Conservation (phyloP, 1,139 yeast genomes). For the Citeromyces hawaiiensis region DNA sequence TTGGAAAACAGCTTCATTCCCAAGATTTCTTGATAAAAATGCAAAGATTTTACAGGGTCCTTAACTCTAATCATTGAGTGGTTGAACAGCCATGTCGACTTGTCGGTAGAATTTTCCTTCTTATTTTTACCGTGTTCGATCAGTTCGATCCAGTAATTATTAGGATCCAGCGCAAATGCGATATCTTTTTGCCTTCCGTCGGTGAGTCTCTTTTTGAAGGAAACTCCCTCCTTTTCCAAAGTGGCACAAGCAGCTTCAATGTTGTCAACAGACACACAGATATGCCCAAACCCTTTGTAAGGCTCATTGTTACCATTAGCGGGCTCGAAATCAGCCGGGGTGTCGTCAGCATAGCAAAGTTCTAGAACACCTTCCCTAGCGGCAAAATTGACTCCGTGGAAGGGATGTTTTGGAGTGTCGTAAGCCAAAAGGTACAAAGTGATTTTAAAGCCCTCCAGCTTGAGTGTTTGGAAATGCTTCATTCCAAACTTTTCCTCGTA, state of each 20-base stretch:
- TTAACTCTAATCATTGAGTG: slow-evolving; percentile 90
- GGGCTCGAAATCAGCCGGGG: slow-evolving; percentile 34
- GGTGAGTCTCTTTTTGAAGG: slow-evolving; percentile 65
- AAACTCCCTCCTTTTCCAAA: slow-evolving; percentile 47
- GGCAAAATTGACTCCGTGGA: slow-evolving; percentile 35
- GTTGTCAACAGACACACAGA: slow-evolving; percentile 78
- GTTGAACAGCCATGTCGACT: slow-evolving; percentile 50
- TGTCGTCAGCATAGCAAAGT: slow-evolving; percentile 66
- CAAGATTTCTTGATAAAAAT: slow-evolving; percentile 62
- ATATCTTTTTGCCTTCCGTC: slow-evolving; percentile 91
- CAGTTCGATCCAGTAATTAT: slow-evolving; percentile 93
- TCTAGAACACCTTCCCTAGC: slow-evolving; percentile 72
- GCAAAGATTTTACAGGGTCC: slow-evolving; percentile 65
- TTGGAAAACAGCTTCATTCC: slow-evolving; percentile 66
- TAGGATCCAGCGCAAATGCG: slow-evolving; percentile 92
- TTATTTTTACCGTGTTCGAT: slow-evolving; percentile 44
- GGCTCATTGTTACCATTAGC: slow-evolving; percentile 81
- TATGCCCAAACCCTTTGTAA: slow-evolving; percentile 87
- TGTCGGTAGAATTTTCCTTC: slow-evolving; percentile 22
- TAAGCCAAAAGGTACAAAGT: slow-evolving; percentile 59
- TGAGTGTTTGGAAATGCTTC: slow-evolving; percentile 38
- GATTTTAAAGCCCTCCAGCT: slow-evolving; percentile 42
- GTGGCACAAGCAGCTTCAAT: slow-evolving; percentile 46
- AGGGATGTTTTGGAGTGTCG: slow-evolving; percentile 29
- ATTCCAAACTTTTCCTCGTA: slow-evolving; percentile 70